Conservation (phyloP, 225 moss, liverwort and hornwort genomes). For the Marchantia paleacea region DNA sequence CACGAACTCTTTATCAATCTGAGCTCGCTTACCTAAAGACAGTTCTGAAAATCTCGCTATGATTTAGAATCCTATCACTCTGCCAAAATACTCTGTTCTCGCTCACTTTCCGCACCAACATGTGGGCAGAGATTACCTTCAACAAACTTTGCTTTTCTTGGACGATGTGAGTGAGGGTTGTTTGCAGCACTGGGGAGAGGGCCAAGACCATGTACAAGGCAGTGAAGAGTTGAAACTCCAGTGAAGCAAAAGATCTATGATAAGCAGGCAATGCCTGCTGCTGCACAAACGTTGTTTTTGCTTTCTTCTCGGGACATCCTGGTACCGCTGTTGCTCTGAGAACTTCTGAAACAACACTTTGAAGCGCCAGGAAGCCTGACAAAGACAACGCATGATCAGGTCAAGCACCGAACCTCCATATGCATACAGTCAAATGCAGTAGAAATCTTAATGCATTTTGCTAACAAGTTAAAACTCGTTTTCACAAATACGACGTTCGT, state of each 20-base stretch:
- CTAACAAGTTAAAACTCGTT: neutral
- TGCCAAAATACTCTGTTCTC: neutral
- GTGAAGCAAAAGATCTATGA: slow-evolving; percentile 72
- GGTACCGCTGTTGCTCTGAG: slow-evolving; percentile 67
- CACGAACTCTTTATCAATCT: too few relatives aligned
- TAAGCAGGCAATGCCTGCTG: slow-evolving; percentile 75
- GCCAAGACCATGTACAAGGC: slow-evolving; percentile 91
- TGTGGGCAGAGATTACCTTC: slow-evolving; percentile 47
- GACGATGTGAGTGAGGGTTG: slow-evolving; percentile 75
- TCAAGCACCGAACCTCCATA: neutral
- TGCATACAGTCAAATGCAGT: too few relatives aligned
- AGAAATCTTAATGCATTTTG: neutral
- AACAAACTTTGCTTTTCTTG: slow-evolving; percentile 74
- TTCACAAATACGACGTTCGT: neutral
- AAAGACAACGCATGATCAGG: slow-evolving; percentile 8
- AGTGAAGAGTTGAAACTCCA: slow-evolving; percentile 77
- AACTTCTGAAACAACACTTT: slow-evolving; percentile 74
- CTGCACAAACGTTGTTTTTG: slow-evolving; percentile 57
- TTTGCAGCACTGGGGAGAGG: slow-evolving; percentile 82
- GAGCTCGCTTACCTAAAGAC: too few relatives aligned
- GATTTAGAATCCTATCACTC: neutral
- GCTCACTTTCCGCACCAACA: neutral
- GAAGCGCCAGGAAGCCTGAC: slow-evolving; percentile 79
- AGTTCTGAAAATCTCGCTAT: too few relatives aligned
- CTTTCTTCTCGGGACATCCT: slow-evolving; percentile 52